Percentiles rank a stretch among this genome's conserved stretches.
Evolutionary conservation across 345 rosid species (phyloP).

Genomic region (Eucalyptus regnans): DNA sequence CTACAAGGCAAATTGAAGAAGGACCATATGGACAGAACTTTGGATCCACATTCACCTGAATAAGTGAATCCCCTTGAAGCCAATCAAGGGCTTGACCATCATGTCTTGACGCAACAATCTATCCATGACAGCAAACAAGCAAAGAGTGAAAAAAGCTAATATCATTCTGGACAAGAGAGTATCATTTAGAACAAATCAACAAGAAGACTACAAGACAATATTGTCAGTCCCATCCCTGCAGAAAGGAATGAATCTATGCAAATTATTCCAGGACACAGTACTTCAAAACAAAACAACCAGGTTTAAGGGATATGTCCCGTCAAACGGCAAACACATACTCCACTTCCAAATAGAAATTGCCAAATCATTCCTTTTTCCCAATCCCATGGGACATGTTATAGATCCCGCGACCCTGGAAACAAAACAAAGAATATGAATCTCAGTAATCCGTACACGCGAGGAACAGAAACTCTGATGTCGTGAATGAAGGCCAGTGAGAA

Average conservation of each 20-base stretch:
- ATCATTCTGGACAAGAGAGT: background rate
- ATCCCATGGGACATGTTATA: slow-evolving; percentile 16
- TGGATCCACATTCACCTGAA: background rate
- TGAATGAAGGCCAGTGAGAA: background rate
- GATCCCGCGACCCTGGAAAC: slow-evolving; percentile 5
- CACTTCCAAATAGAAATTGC: background rate
- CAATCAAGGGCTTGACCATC: background rate
- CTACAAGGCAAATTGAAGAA: background rate
- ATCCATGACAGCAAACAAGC: background rate
- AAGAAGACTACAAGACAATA: background rate
- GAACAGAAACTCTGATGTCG: background rate
- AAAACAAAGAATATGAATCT: background rate
- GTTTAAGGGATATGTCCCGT: background rate
- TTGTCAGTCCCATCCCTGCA: background rate
- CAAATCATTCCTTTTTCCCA: slow-evolving; percentile 12
- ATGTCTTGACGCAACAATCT: background rate
- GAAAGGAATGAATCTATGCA: background rate
- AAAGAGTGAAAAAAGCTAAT: background rate
- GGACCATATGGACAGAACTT: background rate
- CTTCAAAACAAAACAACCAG: background rate
- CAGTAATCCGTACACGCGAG: background rate
- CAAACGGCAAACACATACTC: background rate
- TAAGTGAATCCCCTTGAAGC: background rate
- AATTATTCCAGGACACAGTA: background rate
- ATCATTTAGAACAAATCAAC: background rate